Percentiles rank a stretch among this genome's conserved stretches.
Evolutionary conservation across 2,329 filamentous ascomycete species (phyloP).

Genomic region (Penicillium expansum): DNA sequence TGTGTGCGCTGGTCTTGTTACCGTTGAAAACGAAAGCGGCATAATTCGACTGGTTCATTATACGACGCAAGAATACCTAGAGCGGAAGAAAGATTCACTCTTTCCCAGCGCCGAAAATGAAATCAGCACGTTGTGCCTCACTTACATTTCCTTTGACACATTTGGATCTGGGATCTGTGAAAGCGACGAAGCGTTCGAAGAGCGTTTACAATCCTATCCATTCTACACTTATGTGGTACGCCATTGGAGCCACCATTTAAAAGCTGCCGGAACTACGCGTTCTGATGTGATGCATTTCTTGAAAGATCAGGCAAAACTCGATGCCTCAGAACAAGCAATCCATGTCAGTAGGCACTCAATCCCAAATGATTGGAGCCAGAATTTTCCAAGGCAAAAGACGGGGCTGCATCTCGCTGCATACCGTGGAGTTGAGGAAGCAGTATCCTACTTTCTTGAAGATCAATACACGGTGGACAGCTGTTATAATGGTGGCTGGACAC

Average conservation of each 20-base stretch:
- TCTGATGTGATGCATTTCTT: not conserved
- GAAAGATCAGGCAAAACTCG: not conserved
- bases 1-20: slow-evolving; percentile 36
- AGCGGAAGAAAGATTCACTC: slow-evolving; percentile 6
- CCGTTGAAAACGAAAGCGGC: slow-evolving; percentile 29
- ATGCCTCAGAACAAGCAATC: not conserved
- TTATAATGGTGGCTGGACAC: not conserved
- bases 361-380: not conserved
- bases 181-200: not conserved
- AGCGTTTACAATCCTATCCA: not conserved
- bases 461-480: not conserved
- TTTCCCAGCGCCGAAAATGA: slow-evolving; percentile 4
- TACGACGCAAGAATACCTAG: slow-evolving; percentile 35
- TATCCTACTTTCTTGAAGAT: not conserved
- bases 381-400: not conserved
- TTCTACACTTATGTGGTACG: not conserved
- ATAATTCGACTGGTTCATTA: slow-evolving; percentile 37
- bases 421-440: not conserved
- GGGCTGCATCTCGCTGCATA: not conserved
- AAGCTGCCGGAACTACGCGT: not conserved
- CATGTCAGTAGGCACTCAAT: not conserved
- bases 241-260: not conserved
- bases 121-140: not conserved
- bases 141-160: not conserved
- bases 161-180: not conserved